A percentile compares a stretch with the other conserved stretches of the same genome.
phyloP scores from a whole-genome alignment of 2,329 filamentous ascomycete species.

The Neospermospora avenae region DNA sequence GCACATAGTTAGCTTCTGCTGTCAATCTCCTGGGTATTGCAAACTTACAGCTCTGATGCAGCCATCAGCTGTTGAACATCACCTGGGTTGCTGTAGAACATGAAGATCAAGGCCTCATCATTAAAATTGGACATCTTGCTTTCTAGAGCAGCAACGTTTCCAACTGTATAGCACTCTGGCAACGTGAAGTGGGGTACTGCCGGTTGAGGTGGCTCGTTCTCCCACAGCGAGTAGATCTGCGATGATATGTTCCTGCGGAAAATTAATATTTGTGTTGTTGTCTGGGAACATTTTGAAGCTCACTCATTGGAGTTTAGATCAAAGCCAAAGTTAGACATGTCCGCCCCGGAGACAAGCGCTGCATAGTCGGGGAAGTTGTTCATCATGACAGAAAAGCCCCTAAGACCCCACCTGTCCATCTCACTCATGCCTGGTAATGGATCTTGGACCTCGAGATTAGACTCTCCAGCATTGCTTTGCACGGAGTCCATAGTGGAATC shows the following conservation, averaged over 20 bases:
- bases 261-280: conserved; percentile 16
- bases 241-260: conserved; percentile 45
- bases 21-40: neutral
- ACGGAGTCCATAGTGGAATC: conserved; percentile 24
- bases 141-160: conserved; percentile 62
- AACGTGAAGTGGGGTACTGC: conserved; percentile 55
- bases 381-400: conserved; percentile 55
- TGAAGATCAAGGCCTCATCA: conserved; percentile 66
- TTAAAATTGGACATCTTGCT: conserved; percentile 65
- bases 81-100: conserved; percentile 64
- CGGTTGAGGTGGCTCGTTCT: conserved; percentile 56
- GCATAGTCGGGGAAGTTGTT: conserved; percentile 64
- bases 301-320: conserved; percentile 58
- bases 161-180: conserved; percentile 65
- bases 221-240: conserved; percentile 60
- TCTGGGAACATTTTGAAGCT: conserved; percentile 30
- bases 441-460: conserved; percentile 46
- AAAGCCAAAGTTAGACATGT: conserved; percentile 54
- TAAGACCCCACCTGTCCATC: conserved; percentile 62
- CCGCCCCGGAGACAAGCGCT: conserved; percentile 57
- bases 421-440: conserved; percentile 59
- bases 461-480: conserved; percentile 28
- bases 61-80: conserved; percentile 63
- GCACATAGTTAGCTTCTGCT: neutral
- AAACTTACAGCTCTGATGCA: conserved; percentile 57